Base-by-base conservation (phyloP, 805 yeast genomes). In the Lipomyces chichibuensis region DNA sequence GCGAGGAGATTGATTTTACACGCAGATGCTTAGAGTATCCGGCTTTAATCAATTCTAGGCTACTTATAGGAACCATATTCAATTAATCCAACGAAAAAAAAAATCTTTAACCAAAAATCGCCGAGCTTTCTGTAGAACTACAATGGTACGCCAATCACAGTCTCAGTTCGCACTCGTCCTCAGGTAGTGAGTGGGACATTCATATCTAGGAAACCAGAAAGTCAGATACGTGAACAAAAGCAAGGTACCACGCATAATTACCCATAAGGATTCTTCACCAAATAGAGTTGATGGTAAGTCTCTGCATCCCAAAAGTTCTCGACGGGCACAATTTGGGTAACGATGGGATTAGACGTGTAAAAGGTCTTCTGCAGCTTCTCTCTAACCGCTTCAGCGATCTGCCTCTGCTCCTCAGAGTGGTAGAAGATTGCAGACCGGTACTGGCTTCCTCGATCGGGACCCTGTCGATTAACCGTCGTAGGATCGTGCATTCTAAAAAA, bases 401-500 rank as follows among this genome's bases (percentile, higher is more conserved):
- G 49, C 43, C 73, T 72, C 74, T 89, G 90, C 29, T 82, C 87
- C 2, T 80, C 80, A 56, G 78, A 74, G 73, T 87, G 89, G 8
- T 88, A 82, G 78, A 87, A 91, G 11, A 95, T 84, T 1, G 88
- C 97, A 20, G 94, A 88, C 74, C 98, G 85, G 80, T 94, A 94
- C 77, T 95, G 98, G 0, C 94, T 86, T 9, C 99, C 99, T 8
- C 74, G 73, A 75, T 94, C 98, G 23, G 91, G 90, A 2, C 99
- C 99, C 78, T 95, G 98, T 1, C 84, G 75, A 74, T 93, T 87
- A 62, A 83, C 68, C 1, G 92, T 88, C 1, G 98, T 95, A 59
- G 99, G 98, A 78, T 95, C 98, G 77, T 94, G 99, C 77, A 92
- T 91, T 74, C 89, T 83, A 81, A 92, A 93, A 81, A 94, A 95